Conservation (phyloP, 2,329 filamentous ascomycete species). For the Teratosphaeria nubilosa region DNA sequence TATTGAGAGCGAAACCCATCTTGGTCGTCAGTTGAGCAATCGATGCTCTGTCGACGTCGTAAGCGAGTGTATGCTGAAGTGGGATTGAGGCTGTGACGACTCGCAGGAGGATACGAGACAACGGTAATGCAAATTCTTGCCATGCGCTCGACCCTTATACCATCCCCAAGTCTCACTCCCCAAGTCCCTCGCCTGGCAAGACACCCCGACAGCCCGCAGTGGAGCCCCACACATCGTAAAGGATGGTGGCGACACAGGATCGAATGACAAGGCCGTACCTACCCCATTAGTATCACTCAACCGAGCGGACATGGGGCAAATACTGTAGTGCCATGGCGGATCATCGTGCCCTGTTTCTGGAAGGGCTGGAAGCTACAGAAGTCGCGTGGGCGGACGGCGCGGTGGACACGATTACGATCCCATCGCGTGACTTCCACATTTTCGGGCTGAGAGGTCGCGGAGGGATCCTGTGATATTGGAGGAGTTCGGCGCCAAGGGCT, state of each 20-base stretch:
- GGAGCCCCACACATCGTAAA: neutral
- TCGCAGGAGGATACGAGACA: neutral
- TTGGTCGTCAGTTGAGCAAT: neutral
- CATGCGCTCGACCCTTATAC: neutral
- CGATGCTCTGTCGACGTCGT: no score
- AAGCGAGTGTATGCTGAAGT: no score
- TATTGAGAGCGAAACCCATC: slow-evolving; percentile 35
- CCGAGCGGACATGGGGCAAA: neutral
- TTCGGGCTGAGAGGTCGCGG: neutral
- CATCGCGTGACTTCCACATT: neutral
- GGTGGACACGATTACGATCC: neutral
- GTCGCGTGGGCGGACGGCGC: neutral
- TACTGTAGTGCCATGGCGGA: neutral
- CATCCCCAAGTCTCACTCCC: neutral
- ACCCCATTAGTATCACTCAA: neutral
- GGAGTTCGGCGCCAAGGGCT: neutral
- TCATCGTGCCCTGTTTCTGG: neutral
- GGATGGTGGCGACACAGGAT: neutral
- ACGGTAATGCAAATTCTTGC: neutral
- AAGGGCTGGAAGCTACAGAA: neutral
- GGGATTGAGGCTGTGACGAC: neutral
- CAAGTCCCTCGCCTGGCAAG: neutral
- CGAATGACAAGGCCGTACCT: neutral
- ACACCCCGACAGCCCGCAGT: neutral
- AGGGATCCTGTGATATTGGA: neutral